A percentile compares a stretch with the other conserved stretches of the same genome.
These are phyloP conservation scores for Scheffersomyces quercinus DNA, from an alignment of 1,139 yeast species.

Conservation along the genomic window DNA sequence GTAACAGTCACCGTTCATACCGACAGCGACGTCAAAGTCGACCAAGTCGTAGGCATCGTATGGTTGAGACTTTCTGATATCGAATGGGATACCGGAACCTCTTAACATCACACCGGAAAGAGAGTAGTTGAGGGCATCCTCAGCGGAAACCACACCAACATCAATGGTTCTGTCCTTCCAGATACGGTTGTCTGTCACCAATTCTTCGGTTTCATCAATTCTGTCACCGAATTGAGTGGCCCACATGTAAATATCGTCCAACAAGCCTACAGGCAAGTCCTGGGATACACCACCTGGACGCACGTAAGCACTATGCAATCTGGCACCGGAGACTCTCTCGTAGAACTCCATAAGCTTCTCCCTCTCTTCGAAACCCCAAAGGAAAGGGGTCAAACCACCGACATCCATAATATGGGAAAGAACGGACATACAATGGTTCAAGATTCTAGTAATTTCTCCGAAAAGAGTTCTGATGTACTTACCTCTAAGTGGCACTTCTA, in stretches of 20 bases:
- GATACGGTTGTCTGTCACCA: constrained; percentile 86
- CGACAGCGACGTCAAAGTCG: constrained; percentile 86
- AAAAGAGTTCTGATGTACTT: constrained; percentile 84
- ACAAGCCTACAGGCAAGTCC: constrained; percentile 81
- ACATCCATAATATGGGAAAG: constrained; percentile 93
- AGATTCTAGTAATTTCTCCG: constrained; percentile 82
- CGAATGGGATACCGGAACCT: constrained; percentile 88
- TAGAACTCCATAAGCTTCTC: constrained; percentile 92
- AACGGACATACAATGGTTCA: constrained; percentile 87
- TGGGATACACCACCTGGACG: constrained; percentile 94
- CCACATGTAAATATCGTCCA: constrained; percentile 94
- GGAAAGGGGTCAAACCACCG: constrained; percentile 89
- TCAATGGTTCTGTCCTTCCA: constrained; percentile 88
- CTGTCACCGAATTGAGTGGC: constrained; percentile 95
- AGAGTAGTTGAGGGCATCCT: constrained; percentile 81
- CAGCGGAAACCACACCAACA: constrained; percentile 81
- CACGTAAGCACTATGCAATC: constrained; percentile 84
- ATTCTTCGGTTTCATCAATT: constrained; percentile 86
- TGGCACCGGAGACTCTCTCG: constrained; percentile 89
- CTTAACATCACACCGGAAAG: constrained; percentile 88
- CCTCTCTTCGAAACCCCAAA: constrained; percentile 95
- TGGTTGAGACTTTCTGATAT: constrained; percentile 83
- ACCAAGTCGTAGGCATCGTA: constrained; percentile 87
- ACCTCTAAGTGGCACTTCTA: constrained; percentile 83
- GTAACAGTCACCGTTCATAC: constrained; percentile 86